Evolutionary conservation across 805 yeast genomes (phyloP), one percentile per base, ranked within the genome.

Genomic region (Allodekkera sacchari): DNA sequence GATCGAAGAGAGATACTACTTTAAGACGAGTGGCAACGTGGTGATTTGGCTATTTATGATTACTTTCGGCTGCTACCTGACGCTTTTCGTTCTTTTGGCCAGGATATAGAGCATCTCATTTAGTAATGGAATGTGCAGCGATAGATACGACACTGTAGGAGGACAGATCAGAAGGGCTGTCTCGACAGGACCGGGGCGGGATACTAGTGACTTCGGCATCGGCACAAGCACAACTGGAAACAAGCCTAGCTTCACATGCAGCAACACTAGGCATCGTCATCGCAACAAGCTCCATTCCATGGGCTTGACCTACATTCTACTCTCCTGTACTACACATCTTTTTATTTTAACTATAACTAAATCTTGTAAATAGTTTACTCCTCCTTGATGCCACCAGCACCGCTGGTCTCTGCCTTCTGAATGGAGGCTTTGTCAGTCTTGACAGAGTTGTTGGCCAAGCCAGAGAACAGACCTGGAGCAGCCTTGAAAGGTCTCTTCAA

Each of bases 401-500:
- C 96, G 41, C 84, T 72, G 42, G 67, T 68, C 68, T 87, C 96
- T 40, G 94, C 92, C 49, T 69, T 73, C 48, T 80, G 85, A 47
- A 85, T 77, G 20, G 95, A 66, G 49, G 83, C 83, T 68, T 85
- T 85, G 63, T 87, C 96, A 42, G 92, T 83, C 66, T 77, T 77
- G 48, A 73, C 66, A 28, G 68, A 80, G 33, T 45, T 54, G 21
- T 36, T 44, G 27, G 49, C 52, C 39, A 44, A 47, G 42, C 45
- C 71, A 38, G 88, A 84, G 45, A 85, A 75, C 64, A 89, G 58
- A 28, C 89, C 76, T 22, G 48, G 51, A 32, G 87, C 75, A 37
- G 88, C 76, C 69, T 83, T 83, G 78, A 92, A 92, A 28, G 98
- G 98, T 69, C 98, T 83, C 74, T 85, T 84, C 62, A 87, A 75